A percentile compares a stretch with the other conserved stretches of the same genome.
phyloP scores from a whole-genome alignment of 345 rosid genomes.

The Arabis alpina region DNA sequence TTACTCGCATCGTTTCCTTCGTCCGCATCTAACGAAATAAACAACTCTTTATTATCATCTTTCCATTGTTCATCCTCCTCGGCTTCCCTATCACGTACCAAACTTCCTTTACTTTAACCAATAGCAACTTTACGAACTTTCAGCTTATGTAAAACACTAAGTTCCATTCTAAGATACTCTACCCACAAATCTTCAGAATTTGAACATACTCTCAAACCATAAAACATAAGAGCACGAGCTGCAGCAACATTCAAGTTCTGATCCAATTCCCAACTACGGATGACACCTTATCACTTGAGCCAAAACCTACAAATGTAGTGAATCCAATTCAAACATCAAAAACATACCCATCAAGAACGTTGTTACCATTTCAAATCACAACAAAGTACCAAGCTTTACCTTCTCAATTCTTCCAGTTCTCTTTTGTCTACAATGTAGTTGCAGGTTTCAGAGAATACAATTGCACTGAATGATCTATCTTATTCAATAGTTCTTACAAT shows the following conservation, averaged over 20 bases:
- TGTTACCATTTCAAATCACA: too few species aligned
- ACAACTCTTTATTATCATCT: slow-evolving; percentile 67
- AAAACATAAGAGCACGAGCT: slow-evolving; percentile 92
- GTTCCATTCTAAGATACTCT: slow-evolving; percentile 92
- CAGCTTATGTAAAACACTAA: slow-evolving; percentile 79
- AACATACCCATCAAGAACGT: too few species aligned
- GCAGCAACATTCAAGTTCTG: slow-evolving; percentile 76
- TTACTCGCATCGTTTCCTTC: slow-evolving; percentile 49
- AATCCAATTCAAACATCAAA: too few species aligned
- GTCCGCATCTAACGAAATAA: slow-evolving; percentile 59
- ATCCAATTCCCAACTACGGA: too few species aligned
- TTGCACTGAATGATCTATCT: too few species aligned
- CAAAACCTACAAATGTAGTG: slow-evolving; percentile 53
- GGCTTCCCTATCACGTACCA: slow-evolving; percentile 48
- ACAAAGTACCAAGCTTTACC: slow-evolving; percentile 46
- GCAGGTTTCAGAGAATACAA: too few species aligned
- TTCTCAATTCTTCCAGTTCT: slow-evolving; percentile 87
- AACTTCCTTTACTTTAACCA: slow-evolving; percentile 72
- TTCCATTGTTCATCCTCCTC: slow-evolving; percentile 60
- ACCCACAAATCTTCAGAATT: slow-evolving; percentile 88
- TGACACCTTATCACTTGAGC: slow-evolving; percentile 87
- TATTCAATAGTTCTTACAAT: too few species aligned
- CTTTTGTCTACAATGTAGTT: slow-evolving; percentile 47
- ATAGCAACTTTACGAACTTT: slow-evolving; percentile 81
- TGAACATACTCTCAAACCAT: slow-evolving; percentile 84